These are phyloP conservation scores for Kondoa subrosea DNA, from an alignment of 768 basidiomycete genomes.

Conservation along the genomic window DNA sequence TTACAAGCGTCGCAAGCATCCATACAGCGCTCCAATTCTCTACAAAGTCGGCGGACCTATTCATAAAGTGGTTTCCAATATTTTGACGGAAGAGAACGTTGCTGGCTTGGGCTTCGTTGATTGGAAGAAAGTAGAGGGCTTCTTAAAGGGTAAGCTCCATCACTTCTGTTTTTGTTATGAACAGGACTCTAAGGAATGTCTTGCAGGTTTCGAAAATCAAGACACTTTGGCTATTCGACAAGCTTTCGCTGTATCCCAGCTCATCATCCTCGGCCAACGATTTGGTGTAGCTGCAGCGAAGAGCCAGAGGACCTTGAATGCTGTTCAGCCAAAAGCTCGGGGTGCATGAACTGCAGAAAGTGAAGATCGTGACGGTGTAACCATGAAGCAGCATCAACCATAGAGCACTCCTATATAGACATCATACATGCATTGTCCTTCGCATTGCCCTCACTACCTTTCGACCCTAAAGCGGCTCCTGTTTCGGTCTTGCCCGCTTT, in stretches of 20 bases:
- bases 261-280: constrained; percentile 14
- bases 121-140: constrained; percentile 18
- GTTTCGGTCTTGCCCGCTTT: no score
- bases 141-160: constrained; percentile 22
- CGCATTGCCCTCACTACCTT: no score
- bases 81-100: constrained; percentile 24
- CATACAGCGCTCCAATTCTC: constrained; percentile 24
- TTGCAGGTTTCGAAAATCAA: neutral
- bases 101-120: constrained; percentile 26
- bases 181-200: constrained; percentile 10
- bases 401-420: no score
- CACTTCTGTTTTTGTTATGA: constrained; percentile 7
- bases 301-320: neutral
- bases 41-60: constrained; percentile 23
- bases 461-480: no score
- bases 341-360: no score
- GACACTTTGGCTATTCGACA: neutral
- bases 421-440: no score
- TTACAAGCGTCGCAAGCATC: constrained; percentile 19
- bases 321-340: neutral
- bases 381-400: no score
- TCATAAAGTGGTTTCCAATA: constrained; percentile 19
- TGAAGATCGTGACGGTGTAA: no score
- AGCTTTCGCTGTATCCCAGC: constrained; percentile 4
- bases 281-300: constrained; percentile 11